Base-by-base conservation (phyloP, 371 early-diverging fungal genomes). In the Spiromyces aspiralis region DNA sequence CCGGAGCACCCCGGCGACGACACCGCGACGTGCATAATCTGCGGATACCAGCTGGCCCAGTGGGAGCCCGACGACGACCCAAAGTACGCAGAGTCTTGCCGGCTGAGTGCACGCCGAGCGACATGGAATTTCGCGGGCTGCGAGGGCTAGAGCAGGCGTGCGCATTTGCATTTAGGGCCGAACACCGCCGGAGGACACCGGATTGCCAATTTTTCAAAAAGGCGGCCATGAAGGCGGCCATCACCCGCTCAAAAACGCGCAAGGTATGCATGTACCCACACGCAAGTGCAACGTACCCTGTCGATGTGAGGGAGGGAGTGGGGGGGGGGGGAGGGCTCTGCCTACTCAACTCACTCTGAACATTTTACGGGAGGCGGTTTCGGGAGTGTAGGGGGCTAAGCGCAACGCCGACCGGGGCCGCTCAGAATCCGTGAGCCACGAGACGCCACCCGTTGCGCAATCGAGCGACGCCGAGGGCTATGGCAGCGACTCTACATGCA, bases 31-130 rank as follows among this genome's bases (percentile, higher is more conserved):
- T 72, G 72, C 48, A 54, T 53, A 13, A 67, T 60, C 21, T 72
- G 72, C 44, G 66, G 69, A 2, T 64, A 66, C 43, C 55, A 61
- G 42, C 54, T 72, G 53, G 74, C 52, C 25, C 57, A 55, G 24
- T 72, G 72, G 72, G 71, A 69, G 47, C 53, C 60, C 2, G 64
- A 63, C n/a, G 72, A 71, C 43, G 66, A 71, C 48, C 72, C 72
- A 3, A 56, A 48, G 50, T 50, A 45, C 4, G 22, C n/a, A n/a
- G n/a, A n/a, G n/a, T n/a, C n/a, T 23, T 22, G 6, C 10, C 13
- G 4, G 25, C 45, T 45, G 45, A 45, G 4, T 10, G 45, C 45
- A 45, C 23, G n/a, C 45, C 24, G 13, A 25, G 10, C 4, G n/a
- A 45, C 4, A 45, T 23, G 25, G 42, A 16, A 13, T 42, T 13